Evolutionary conservation across 345 rosid genomes (phyloP).

Genomic region (Bretschneidera sinensis): DNA sequence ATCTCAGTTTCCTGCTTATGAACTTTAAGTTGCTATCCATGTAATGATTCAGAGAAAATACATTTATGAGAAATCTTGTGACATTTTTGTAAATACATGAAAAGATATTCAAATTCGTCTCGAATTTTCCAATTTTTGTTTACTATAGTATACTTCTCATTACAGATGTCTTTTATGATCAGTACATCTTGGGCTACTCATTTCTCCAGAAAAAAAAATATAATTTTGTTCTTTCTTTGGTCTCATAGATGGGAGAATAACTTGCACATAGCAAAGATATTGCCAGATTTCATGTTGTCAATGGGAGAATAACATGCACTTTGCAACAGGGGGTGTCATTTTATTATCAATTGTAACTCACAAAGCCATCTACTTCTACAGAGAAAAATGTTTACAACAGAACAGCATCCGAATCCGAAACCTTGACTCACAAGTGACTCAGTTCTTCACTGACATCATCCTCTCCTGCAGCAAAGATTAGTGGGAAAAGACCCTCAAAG

Average conservation of each 20-base stretch:
- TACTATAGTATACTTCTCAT: no score
- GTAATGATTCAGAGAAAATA: neutral
- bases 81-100: neutral
- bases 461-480: constrained; percentile 12
- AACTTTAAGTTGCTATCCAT: constrained; percentile 25
- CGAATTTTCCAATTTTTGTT: no score
- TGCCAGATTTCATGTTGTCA: neutral
- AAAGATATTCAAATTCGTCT: no score
- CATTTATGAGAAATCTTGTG: neutral
- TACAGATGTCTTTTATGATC: no score
- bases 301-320: neutral
- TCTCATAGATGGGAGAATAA: no score
- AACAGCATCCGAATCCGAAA: neutral
- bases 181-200: no score
- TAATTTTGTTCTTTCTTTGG: no score
- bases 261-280: no score
- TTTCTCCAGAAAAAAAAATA: no score
- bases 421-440: neutral
- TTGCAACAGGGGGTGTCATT: constrained; percentile 21
- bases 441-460: constrained; percentile 11
- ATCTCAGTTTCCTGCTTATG: constrained; percentile 63
- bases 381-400: constrained; percentile 23
- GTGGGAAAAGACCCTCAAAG: neutral
- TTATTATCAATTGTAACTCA: constrained; percentile 23
- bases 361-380: constrained; percentile 24